Evolutionary conservation across 1,284 basidiomycete genomes (phyloP).

Genomic region (Cystobasidium pallidum): DNA sequence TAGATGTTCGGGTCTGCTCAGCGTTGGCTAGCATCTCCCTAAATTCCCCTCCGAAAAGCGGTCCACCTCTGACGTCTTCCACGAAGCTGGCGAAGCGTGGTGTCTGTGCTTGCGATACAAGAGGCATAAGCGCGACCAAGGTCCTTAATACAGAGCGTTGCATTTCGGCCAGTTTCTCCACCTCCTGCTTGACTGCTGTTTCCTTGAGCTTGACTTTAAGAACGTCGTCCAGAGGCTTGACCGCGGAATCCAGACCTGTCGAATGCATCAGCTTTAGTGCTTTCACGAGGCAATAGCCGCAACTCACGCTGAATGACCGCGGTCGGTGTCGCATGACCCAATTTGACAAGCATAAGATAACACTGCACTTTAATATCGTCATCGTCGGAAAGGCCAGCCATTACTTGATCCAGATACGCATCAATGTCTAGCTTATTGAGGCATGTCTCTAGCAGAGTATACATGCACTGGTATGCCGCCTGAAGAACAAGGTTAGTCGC

Average conservation of each 20-base stretch:
- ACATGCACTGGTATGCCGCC: slow-evolving; percentile 96
- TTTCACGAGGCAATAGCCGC: neutral
- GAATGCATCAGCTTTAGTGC: neutral
- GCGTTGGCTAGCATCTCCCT: slow-evolving; percentile 31
- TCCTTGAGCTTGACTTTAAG: slow-evolving; percentile 73
- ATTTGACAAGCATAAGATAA: slow-evolving; percentile 90
- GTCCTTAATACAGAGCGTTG: slow-evolving; percentile 57
- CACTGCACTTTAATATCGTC: slow-evolving; percentile 97
- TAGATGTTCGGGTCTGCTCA: slow-evolving; percentile 15
- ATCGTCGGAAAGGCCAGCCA: slow-evolving; percentile 82
- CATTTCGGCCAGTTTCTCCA: slow-evolving; percentile 74
- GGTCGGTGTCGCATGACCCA: slow-evolving; percentile 80
- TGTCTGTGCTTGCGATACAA: slow-evolving; percentile 28
- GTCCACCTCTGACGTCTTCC: neutral
- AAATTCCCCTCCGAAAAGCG: slow-evolving; percentile 36
- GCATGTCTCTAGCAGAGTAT: slow-evolving; percentile 90
- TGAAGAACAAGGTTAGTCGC: slow-evolving; percentile 55
- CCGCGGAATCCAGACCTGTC: slow-evolving; percentile 77
- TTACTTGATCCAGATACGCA: slow-evolving; percentile 78
- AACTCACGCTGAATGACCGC: slow-evolving; percentile 62
- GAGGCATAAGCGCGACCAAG: slow-evolving; percentile 50
- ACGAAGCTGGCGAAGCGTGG: slow-evolving; percentile 23
- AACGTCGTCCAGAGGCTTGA: slow-evolving; percentile 76
- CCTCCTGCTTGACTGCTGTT: slow-evolving; percentile 89
- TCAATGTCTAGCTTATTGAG: slow-evolving; percentile 80